Conservation (phyloP, 148 eudicot species). For the Diospyros kaki region DNA sequence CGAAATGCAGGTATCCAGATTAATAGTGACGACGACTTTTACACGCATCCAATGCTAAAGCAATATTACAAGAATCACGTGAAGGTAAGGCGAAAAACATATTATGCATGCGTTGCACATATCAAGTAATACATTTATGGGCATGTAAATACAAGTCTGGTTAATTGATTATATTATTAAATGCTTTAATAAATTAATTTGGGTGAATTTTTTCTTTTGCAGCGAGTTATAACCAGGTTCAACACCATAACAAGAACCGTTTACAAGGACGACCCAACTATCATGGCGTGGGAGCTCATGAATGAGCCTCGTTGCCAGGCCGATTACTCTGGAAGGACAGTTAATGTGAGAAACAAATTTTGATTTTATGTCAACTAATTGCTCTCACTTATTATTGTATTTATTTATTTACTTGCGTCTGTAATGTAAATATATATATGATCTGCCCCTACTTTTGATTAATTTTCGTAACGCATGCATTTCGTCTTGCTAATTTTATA, state of each 20-base stretch:
- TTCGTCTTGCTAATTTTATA: neutral
- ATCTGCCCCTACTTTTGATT: too few relatives aligned
- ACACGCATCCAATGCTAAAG: constrained; percentile 17
- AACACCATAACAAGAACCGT: constrained; percentile 29
- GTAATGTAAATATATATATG: neutral
- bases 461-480: neutral
- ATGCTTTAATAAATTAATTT: too few relatives aligned
- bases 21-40: constrained; percentile 35
- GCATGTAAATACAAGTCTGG: too few relatives aligned
- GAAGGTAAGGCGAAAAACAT: constrained; percentile 6
- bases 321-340: constrained; percentile 26
- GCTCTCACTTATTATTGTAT: neutral
- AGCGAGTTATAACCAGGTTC: constrained; percentile 29
- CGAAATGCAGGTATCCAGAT: constrained; percentile 23
- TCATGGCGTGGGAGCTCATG: constrained; percentile 47
- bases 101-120: too few relatives aligned
- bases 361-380: neutral
- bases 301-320: constrained; percentile 44
- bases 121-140: too few relatives aligned
- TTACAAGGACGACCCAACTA: constrained; percentile 39
- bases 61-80: constrained; percentile 25
- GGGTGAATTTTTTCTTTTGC: neutral
- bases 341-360: constrained; percentile 15
- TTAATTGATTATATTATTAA: too few relatives aligned
- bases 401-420: neutral